Base-by-base conservation (phyloP, 768 basidiomycete species). In the Hemileccinum impolitum region DNA sequence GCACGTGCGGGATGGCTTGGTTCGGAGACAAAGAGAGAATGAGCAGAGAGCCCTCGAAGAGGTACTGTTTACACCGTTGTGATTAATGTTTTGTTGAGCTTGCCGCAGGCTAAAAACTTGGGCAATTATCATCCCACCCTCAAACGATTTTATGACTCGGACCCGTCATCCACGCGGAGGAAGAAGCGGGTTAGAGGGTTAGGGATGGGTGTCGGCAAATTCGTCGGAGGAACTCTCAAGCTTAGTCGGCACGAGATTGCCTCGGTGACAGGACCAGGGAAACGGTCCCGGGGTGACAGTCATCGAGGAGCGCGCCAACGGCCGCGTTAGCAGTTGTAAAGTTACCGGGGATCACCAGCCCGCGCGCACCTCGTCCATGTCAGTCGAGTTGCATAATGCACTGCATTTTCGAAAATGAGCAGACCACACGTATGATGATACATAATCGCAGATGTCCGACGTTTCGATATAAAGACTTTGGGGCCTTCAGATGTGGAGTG, bases 101-200 rank as follows among this genome's bases (percentile, higher is more conserved):
- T 12, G 48, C 21, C 17, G 28, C 47, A 93, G 90, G 88, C 89
- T 6, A 93, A 91, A 68, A 78, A 87, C 54, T 53, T 88, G 52
- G 90, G 90, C 15, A 92, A 90, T 64, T 93, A 91, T 62, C 89
- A 93, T 57, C 89, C 87, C 34, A 72, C 76, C 4, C 70, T 92
- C 47, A 93, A 90, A 65, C 81, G 77, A 50, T 54, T 85, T 7
- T 89, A 83, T 58, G 78, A 78, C 31, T 61, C 70, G 6, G 62
- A 64, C n/a, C 39, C 56, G 12, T 55, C 58, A 31, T 54, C 58
- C 1, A 51, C 54, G 17, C 53, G 50, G 7, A 68, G 60, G 38
- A 72, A 69, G 54, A 84, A 76, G 52, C 72, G 88, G 52, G 73
- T 78, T 38, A 75, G 80, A 57, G 91, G 90, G 11, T 65, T 93